Percentiles rank a stretch among this genome's conserved stretches.
These are phyloP conservation scores for Panaeolus papilionaceus DNA, from an alignment of 768 basidiomycete genomes.

Conservation along the genomic window DNA sequence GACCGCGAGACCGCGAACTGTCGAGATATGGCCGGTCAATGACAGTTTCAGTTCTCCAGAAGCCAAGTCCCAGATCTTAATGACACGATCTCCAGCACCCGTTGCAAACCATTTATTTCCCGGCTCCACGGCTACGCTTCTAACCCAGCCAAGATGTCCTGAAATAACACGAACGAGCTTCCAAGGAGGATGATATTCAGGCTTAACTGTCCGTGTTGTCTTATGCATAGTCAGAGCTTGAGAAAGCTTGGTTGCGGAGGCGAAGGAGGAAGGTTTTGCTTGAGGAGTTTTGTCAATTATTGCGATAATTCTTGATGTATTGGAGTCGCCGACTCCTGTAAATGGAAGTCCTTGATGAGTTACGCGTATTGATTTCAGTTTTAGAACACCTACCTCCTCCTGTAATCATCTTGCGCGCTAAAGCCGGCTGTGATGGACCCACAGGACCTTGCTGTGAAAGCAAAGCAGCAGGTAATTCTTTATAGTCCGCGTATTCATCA, in stretches of 20 bases:
- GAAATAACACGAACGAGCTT: slow-evolving; percentile 96
- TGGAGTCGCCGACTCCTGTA: slow-evolving; percentile 45
- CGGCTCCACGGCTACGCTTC: slow-evolving; percentile 94
- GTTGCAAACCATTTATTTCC: slow-evolving; percentile 99
- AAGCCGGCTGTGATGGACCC: slow-evolving; percentile 73
- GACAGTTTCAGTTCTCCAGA: slow-evolving; percentile 97
- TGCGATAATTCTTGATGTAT: slow-evolving; percentile 73
- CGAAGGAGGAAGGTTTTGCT: slow-evolving; percentile 72
- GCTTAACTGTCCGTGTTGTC: slow-evolving; percentile 92
- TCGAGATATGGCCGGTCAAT: slow-evolving; percentile 96
- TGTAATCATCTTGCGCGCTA: slow-evolving; percentile 69
- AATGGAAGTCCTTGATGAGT: slow-evolving; percentile 18
- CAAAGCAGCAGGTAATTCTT: slow-evolving; percentile 82
- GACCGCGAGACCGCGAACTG: slow-evolving; percentile 93
- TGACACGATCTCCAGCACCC: slow-evolving; percentile 96
- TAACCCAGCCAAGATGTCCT: slow-evolving; percentile 97
- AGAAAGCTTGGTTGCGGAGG: slow-evolving; percentile 72
- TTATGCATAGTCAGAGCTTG: slow-evolving; percentile 92
- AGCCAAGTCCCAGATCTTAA: slow-evolving; percentile 99
- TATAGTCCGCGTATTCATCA: slow-evolving; percentile 89
- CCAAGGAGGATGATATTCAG: slow-evolving; percentile 96
- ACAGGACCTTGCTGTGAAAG: slow-evolving; percentile 82
- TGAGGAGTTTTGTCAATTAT: slow-evolving; percentile 77
- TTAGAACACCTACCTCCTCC: slow-evolving; percentile 59
- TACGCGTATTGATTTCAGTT: neutral